Evolutionary conservation across 495 filamentous ascomycete species (phyloP), one percentile per base, ranked within the genome.

Genomic region (Trichoderma virens): DNA sequence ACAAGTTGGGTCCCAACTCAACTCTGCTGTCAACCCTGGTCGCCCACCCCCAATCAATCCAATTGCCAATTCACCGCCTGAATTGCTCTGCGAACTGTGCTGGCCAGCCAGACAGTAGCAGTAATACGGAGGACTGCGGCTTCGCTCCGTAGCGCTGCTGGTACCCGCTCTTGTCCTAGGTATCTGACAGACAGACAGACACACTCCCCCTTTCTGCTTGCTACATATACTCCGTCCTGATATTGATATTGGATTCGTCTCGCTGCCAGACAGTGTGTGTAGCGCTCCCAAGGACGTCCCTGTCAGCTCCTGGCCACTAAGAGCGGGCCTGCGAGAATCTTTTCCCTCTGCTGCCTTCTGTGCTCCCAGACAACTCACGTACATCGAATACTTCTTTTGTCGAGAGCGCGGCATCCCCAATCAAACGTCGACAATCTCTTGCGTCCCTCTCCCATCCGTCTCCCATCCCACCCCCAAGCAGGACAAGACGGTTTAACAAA

Each of bases 271-370:
- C 51, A 56, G 51, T 56, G 25, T 56, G 51, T 30, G 51, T 30
- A 14, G 23, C 20, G 25, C 13, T 11, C 11, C 23, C 27, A 30
- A 56, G 18, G 5, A 56, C 51, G 25, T 56, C 51, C 51, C 51
- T 56, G 51, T 56, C 51, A 56, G 23, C 47, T 8, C 4, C 32
- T 11, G 32, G 5, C 32, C 32, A 35, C 32, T 14, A 45, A 56
- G 47, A 56, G 47, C 51, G 51, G 51, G 51, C 25, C 51, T 3
- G 41, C 51, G 51, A 30, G 51, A 27, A 56, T 56, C 51, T 56
- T 56, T 56, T 56, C 51, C 51, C 20, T n/a, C 20, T 56, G 51
- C 20, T 30, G 51, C 23, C 9, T n/a, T n/a, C n/a, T 45, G 41
- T 45, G 41, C 16, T 45, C 41, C 41, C 41, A 45, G 5, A 45